These are phyloP conservation scores for Candida gigantensis DNA, from an alignment of 1,139 yeast genomes.

Conservation along the genomic window DNA sequence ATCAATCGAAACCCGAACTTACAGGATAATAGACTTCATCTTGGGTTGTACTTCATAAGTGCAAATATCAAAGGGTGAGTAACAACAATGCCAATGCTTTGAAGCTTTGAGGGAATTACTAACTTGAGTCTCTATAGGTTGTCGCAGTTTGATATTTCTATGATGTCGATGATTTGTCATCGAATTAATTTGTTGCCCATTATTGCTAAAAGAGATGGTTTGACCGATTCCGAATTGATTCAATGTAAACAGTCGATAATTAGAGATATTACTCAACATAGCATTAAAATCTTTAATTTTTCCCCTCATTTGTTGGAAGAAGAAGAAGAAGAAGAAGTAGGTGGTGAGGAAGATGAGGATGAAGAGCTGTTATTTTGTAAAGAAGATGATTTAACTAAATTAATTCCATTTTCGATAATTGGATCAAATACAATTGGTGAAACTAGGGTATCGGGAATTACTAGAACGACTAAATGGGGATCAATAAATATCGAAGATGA, in stretches of 20 bases:
- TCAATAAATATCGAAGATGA: conserved; percentile 44
- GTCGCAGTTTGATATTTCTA: conserved; percentile 41
- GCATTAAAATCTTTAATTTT: conserved; percentile 55
- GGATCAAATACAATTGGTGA: conserved; percentile 12
- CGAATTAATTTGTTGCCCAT: conserved; percentile 61
- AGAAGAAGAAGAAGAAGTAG: conserved; percentile 5
- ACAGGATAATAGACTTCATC: conserved; percentile 64
- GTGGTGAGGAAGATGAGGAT: conserved; percentile 10
- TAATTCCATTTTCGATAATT: conserved; percentile 25
- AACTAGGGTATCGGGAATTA: conserved; percentile 7
- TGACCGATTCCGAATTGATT: conserved; percentile 48
- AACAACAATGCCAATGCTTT: too few relatives aligned
- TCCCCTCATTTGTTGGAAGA: conserved; percentile 7
- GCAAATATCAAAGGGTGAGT: conserved; percentile 54
- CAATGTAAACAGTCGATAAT: conserved; percentile 45
- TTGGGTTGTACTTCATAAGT: conserved; percentile 58
- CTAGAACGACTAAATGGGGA: conserved; percentile 18
- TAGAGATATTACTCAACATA: conserved; percentile 42
- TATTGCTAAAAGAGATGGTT: conserved; percentile 43
- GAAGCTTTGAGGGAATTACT: conserved; percentile 13
- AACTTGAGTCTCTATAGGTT: conserved; percentile 22
- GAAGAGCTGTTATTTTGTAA: conserved; percentile 8
- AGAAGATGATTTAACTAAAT: conserved; percentile 17
- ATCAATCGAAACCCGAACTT: conserved; percentile 56
- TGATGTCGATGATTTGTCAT: conserved; percentile 50